Evolutionary conservation across 2,329 filamentous ascomycete genomes (phyloP), one percentile per base, ranked within the genome.

Genomic region (Aspergillus costaricaensis): DNA sequence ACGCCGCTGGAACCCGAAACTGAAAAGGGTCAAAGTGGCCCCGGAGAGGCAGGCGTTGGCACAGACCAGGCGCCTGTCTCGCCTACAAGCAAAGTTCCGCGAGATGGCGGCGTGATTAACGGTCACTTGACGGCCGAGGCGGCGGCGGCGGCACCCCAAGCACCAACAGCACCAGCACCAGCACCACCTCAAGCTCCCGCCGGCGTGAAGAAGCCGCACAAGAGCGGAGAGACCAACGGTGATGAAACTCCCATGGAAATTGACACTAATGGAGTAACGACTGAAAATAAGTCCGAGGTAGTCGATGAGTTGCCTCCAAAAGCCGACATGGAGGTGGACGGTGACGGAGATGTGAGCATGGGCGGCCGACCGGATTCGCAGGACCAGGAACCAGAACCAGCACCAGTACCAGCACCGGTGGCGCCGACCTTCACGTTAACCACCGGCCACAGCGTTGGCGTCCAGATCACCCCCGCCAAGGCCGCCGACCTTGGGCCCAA

Each of bases 401-500:
- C 70, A 58, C 67, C 50, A 65, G 68, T 70, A 58, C 67, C 51
- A 65, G 68, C 70, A 58, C 66, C 68, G 56, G 68, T 69, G 58
- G 65, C 70, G 60, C 67, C 67, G 55, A 69, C 72, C 32, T 74
- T 74, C 60, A 81, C 79, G 10, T 65, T 81, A 59, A 76, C 74
- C 39, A 79, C 71, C 49, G 80, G 80, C 53, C 72, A 74, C 57
- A 82, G 80, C 68, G 71, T 78, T 65, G 79, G 77, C 61, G 75
- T 82, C 60, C 80, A 82, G 70, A 81, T 79, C 66, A 72, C 72
- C 54, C 77, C 79, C 69, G 78, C 80, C 71, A 82, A 81, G 71
- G 76, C 80, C 48, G 71, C 76, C 62, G 79, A 82, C 68, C 74
- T 83, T 59, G 73, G 72, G 41, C 74, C 78, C 47, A 71, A 79